phyloP scores from a whole-genome alignment of 179 eudicot species.

The Nepenthes alata region DNA sequence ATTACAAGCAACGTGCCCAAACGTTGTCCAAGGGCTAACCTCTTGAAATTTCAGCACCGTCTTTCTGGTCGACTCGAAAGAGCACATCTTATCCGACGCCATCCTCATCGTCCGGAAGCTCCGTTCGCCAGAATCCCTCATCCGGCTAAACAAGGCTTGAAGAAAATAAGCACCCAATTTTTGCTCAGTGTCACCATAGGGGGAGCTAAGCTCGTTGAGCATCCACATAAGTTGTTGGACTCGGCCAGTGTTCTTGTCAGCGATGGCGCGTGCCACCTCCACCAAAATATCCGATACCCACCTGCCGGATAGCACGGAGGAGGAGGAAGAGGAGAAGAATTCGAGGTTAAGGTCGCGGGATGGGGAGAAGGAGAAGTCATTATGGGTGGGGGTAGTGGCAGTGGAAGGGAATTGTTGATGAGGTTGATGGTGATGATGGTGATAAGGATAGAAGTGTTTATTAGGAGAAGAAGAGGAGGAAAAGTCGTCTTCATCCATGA shows the following conservation, averaged over 20 bases:
- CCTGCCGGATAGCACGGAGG: constrained; percentile 10
- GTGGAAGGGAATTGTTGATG: constrained; percentile 19
- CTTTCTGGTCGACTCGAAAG: constrained; percentile 59
- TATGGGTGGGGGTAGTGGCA: constrained; percentile 17
- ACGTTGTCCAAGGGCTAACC: constrained; percentile 42
- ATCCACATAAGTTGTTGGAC: constrained; percentile 82
- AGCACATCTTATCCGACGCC: constrained; percentile 50
- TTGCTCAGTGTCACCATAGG: constrained; percentile 84
- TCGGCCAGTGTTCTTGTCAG: constrained; percentile 37
- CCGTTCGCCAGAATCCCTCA: constrained; percentile 60
- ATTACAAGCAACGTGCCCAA: constrained; percentile 39
- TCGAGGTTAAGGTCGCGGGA: constrained; percentile 8
- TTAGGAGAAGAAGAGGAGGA: constrained; percentile 56
- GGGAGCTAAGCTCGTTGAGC: constrained; percentile 79
- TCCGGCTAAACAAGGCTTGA: constrained; percentile 69
- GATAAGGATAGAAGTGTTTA: not conserved
- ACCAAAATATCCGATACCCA: constrained; percentile 64
- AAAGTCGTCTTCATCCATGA: constrained; percentile 92
- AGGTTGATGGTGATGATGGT: constrained; percentile 1
- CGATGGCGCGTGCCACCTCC: constrained; percentile 55
- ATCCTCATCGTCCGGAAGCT: constrained; percentile 30
- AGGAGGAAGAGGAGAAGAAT: constrained; percentile 15
- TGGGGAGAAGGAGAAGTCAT: constrained; percentile 10
- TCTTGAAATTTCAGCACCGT: constrained; percentile 39
- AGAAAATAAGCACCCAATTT: constrained; percentile 61